Percentiles rank a stretch among this genome's conserved stretches.
These are phyloP conservation scores for Lachancea cidri DNA, from an alignment of 805 yeast species.

Conservation along the genomic window DNA sequence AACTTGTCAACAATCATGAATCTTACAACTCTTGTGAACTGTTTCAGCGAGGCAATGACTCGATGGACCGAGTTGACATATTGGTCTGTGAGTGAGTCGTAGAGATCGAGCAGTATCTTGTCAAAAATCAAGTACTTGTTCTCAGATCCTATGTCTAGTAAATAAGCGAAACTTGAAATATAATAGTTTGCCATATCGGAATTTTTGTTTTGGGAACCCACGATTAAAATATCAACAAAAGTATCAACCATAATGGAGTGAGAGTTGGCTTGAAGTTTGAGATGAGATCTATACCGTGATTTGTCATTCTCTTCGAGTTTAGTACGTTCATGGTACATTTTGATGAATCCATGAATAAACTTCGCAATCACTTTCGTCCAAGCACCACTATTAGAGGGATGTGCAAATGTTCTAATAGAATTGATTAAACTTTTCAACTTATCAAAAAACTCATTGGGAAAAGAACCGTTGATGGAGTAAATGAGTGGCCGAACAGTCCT, in stretches of 20 bases:
- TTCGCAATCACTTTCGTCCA: conserved; percentile 75
- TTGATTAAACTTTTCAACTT: conserved; percentile 52
- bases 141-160: conserved; percentile 58
- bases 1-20: conserved; percentile 58
- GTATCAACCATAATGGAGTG: conserved; percentile 34
- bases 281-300: conserved; percentile 19
- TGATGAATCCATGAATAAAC: conserved; percentile 54
- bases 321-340: conserved; percentile 54
- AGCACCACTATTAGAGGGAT: conserved; percentile 89
- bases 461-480: conserved; percentile 54
- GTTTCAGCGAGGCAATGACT: conserved; percentile 63
- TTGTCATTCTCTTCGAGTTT: conserved; percentile 41
- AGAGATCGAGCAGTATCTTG: conserved; percentile 60
- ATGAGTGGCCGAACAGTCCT: conserved; percentile 45
- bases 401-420: conserved; percentile 74
- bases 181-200: conserved; percentile 51
- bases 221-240: conserved; percentile 49
- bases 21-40: conserved; percentile 59
- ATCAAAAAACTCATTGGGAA: conserved; percentile 42
- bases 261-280: conserved; percentile 30
- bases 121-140: conserved; percentile 42
- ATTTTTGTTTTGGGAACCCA: conserved; percentile 78
- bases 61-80: conserved; percentile 76
- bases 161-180: conserved; percentile 52
- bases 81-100: conserved; percentile 59